These are phyloP conservation scores for Cephaloascus fragrans DNA, from an alignment of 805 yeast species.

Conservation along the genomic window DNA sequence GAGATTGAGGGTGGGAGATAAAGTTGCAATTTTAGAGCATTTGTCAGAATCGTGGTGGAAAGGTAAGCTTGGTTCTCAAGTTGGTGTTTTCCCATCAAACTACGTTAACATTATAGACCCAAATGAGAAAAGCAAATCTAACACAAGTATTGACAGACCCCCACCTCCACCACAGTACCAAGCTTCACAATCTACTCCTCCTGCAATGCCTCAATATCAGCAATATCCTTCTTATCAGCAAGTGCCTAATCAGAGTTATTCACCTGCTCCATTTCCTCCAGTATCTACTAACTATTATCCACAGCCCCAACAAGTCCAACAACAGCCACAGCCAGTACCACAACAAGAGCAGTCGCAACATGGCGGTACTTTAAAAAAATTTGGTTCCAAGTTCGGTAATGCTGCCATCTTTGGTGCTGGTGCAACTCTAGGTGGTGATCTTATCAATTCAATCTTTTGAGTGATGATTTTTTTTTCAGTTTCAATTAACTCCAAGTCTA, in stretches of 20 bases:
- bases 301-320: constrained; percentile 15
- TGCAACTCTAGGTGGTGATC: constrained; percentile 81
- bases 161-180: constrained; percentile 9
- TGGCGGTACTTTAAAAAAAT: constrained; percentile 35
- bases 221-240: constrained; percentile 5
- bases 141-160: constrained; percentile 4
- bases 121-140: constrained; percentile 8
- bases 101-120: constrained; percentile 46
- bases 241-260: constrained; percentile 8
- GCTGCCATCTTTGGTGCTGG: constrained; percentile 98
- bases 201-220: constrained; percentile 11
- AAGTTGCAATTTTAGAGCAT: constrained; percentile 59
- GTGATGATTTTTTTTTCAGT: background rate
- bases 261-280: constrained; percentile 35
- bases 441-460: constrained; percentile 65
- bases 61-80: constrained; percentile 45
- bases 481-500: background rate
- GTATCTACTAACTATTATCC: constrained; percentile 36
- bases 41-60: constrained; percentile 87
- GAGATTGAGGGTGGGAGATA: constrained; percentile 54
- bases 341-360: constrained; percentile 14
- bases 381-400: constrained; percentile 76
- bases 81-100: constrained; percentile 86
- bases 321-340: constrained; percentile 11
- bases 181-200: no score